These are phyloP conservation scores for Backusella macrospora DNA, from an alignment of 192 early-diverging fungal species.

Conservation along the genomic window DNA sequence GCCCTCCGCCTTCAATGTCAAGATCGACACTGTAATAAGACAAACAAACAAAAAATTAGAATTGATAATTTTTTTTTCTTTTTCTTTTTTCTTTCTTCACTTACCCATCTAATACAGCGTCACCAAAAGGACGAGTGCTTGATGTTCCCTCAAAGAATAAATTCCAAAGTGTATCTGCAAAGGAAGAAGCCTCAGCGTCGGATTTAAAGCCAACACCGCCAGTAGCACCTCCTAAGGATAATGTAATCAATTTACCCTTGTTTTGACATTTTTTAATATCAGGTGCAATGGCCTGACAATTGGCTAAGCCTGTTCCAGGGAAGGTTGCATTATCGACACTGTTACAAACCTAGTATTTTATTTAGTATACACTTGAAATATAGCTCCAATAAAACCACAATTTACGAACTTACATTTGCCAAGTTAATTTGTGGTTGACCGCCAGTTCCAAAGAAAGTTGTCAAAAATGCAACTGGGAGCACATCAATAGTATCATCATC, in stretches of 20 bases:
- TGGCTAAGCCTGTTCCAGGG: constrained; percentile 51
- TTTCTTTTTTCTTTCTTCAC: background rate
- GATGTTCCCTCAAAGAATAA: constrained; percentile 63
- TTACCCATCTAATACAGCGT: constrained; percentile 60
- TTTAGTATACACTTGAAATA: background rate
- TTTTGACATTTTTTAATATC: constrained; percentile 72
- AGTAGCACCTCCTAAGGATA: constrained; percentile 69
- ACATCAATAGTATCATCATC: constrained; percentile 58
- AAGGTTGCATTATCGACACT: constrained; percentile 52
- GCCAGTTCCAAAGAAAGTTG: constrained; percentile 48
- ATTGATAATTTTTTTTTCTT: background rate
- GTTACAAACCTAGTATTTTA: constrained; percentile 33
- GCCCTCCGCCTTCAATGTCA: constrained; percentile 62
- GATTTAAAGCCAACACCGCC: constrained; percentile 59
- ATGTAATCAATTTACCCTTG: constrained; percentile 60
- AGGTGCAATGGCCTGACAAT: constrained; percentile 56
- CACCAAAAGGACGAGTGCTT: constrained; percentile 57
- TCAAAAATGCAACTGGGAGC: constrained; percentile 62
- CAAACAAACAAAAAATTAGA: background rate
- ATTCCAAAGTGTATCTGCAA: constrained; percentile 63
- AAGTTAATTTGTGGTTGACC: constrained; percentile 59
- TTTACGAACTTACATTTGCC: constrained; percentile 41
- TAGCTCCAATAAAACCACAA: background rate
- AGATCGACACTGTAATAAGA: constrained; percentile 50
- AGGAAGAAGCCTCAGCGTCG: constrained; percentile 42